These are phyloP conservation scores for Epicoccum sorghinum DNA, from an alignment of 2,329 filamentous ascomycete species.

Conservation along the genomic window DNA sequence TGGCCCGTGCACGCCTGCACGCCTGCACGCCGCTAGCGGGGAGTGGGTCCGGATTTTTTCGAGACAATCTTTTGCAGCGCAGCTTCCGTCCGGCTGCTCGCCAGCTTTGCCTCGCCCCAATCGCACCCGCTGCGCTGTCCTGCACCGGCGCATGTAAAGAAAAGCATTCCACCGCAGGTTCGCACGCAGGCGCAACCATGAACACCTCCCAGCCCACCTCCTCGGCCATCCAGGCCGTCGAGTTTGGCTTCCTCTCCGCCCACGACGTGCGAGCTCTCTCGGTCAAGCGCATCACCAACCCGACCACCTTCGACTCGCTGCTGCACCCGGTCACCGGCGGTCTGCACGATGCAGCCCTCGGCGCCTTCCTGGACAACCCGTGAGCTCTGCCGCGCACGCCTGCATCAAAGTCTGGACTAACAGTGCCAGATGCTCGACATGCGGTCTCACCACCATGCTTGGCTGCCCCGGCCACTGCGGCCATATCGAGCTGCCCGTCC, in stretches of 20 bases:
- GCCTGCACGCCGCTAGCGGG: constrained; percentile 14
- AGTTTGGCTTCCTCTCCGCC: constrained; percentile 83
- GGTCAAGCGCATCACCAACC: constrained; percentile 91
- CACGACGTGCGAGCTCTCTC: constrained; percentile 88
- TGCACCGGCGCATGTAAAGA: constrained; percentile 14
- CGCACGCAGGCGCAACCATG: constrained; percentile 34
- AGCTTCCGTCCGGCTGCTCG: constrained; percentile 3
- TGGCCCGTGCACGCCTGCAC: constrained; percentile 10
- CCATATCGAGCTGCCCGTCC: constrained; percentile 91
- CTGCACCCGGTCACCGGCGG: constrained; percentile 89
- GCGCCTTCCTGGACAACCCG: constrained; percentile 83
- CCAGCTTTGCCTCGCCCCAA: constrained; percentile 35
- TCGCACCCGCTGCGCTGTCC: constrained; percentile 3
- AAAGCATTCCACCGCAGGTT: constrained; percentile 5
- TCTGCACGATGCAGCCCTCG: constrained; percentile 89
- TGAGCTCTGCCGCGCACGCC: constrained; percentile 46
- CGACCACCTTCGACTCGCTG: constrained; percentile 90
- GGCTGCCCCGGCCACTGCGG: constrained; percentile 90
- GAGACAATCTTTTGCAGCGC: constrained; percentile 36
- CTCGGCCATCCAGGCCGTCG: constrained; percentile 83
- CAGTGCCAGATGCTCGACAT: constrained; percentile 69
- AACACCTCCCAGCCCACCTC: constrained; percentile 73
- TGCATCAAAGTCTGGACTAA: background rate
- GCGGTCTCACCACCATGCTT: constrained; percentile 76
- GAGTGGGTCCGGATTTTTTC: constrained; percentile 31